A percentile compares a stretch with the other conserved stretches of the same genome.
These are phyloP conservation scores for Aspergillus neoniger DNA, from an alignment of 2,329 filamentous ascomycete genomes.

Conservation along the genomic window DNA sequence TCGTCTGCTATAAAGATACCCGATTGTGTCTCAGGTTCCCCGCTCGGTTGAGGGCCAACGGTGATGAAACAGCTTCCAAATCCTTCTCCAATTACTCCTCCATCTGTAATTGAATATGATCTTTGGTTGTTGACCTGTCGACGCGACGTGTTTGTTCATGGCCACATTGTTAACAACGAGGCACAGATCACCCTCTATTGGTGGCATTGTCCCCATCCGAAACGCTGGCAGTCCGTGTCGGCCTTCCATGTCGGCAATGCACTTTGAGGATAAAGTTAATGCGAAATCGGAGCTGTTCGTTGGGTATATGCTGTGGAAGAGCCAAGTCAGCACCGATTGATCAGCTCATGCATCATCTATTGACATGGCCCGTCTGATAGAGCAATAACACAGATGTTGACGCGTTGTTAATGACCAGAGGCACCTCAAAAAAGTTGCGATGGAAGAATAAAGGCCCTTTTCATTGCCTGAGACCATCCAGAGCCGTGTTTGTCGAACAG, in stretches of 20 bases:
- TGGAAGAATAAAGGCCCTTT: background rate
- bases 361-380: background rate
- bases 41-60: background rate
- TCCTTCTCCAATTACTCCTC: background rate
- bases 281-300: background rate
- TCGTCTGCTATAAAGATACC: background rate
- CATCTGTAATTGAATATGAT: background rate
- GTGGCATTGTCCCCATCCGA: background rate
- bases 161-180: background rate
- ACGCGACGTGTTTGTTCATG: background rate
- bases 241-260: background rate
- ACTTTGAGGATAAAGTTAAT: background rate
- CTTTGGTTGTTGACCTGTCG: background rate
- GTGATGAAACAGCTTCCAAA: no score
- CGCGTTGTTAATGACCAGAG: background rate
- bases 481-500: background rate
- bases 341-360: background rate
- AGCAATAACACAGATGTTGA: background rate
- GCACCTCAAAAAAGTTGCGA: background rate
- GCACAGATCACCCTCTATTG: background rate
- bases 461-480: background rate
- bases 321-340: constrained; percentile 1
- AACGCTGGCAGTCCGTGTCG: background rate
- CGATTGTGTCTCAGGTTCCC: background rate
- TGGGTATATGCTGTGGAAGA: background rate